These are phyloP conservation scores for Sphaerosporella brunnea DNA, from an alignment of 495 filamentous ascomycete genomes.

Conservation along the genomic window DNA sequence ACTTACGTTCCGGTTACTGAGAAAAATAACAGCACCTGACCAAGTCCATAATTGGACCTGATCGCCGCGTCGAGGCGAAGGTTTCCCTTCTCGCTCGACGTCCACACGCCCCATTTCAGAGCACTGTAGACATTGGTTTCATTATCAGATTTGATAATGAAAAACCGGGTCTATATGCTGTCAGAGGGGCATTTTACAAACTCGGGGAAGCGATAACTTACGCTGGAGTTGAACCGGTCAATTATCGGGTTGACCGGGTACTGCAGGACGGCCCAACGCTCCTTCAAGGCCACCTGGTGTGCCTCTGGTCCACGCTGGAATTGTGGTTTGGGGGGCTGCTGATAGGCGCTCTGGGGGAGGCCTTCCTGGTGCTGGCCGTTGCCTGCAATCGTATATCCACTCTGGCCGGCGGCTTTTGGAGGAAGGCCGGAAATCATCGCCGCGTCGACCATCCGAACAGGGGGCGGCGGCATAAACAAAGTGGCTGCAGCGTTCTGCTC, in stretches of 20 bases:
- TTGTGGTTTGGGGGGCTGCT: too few relatives aligned
- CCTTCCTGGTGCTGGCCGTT: too few relatives aligned
- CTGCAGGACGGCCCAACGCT: constrained; percentile 13
- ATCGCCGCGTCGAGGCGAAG: constrained; percentile 18
- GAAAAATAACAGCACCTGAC: constrained; percentile 18
- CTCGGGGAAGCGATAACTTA: constrained; percentile 7
- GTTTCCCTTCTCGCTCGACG: constrained; percentile 20
- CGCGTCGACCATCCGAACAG: too few relatives aligned
- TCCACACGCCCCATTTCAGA: constrained; percentile 20
- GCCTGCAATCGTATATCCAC: too few relatives aligned
- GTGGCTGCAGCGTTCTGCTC: too few relatives aligned
- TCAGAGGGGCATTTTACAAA: background rate
- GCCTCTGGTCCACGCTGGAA: constrained; percentile 15
- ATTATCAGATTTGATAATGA: constrained; percentile 19
- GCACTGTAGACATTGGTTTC: constrained; percentile 19
- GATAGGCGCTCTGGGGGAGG: too few relatives aligned
- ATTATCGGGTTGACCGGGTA: constrained; percentile 10
- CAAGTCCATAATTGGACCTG: constrained; percentile 7
- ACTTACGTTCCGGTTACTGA: constrained; percentile 15
- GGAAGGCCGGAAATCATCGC: too few relatives aligned
- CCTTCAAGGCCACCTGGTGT: constrained; percentile 8
- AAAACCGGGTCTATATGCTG: constrained; percentile 11
- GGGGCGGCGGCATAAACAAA: too few relatives aligned
- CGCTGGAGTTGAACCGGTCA: constrained; percentile 1
- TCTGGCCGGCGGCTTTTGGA: too few relatives aligned